These are phyloP conservation scores for Neospermospora avenae DNA, from an alignment of 2,329 filamentous ascomycete species.

Conservation along the genomic window DNA sequence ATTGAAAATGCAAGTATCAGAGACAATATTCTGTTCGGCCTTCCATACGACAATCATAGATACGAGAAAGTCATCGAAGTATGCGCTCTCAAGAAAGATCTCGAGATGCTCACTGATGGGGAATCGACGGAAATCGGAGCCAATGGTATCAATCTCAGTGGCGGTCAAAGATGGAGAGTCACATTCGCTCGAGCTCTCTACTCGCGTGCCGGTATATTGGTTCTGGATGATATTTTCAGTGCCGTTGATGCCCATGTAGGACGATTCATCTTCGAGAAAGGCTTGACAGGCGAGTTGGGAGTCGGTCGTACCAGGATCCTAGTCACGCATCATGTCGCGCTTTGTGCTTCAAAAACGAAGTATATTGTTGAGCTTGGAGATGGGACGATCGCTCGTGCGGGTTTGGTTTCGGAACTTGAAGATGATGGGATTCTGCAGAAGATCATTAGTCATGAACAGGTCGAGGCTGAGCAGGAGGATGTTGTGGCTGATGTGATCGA, in stretches of 20 bases:
- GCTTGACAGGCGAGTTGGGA: conserved; percentile 67
- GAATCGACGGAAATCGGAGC: conserved; percentile 79
- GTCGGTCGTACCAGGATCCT: conserved; percentile 69
- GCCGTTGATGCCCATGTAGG: conserved; percentile 78
- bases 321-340: conserved; percentile 74
- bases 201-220: conserved; percentile 70
- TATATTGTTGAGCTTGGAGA: conserved; percentile 72
- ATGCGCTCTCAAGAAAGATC: conserved; percentile 72
- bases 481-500: conserved; percentile 43
- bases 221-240: conserved; percentile 83
- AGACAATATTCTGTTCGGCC: conserved; percentile 75
- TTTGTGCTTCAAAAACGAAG: conserved; percentile 68
- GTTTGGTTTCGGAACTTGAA: conserved; percentile 61
- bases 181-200: conserved; percentile 78
- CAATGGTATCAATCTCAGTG: conserved; percentile 80
- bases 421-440: conserved; percentile 52
- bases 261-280: conserved; percentile 74
- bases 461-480: conserved; percentile 46
- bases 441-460: conserved; percentile 56
- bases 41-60: conserved; percentile 65
- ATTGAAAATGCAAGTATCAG: conserved; percentile 78
- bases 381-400: conserved; percentile 61
- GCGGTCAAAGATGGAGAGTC: conserved; percentile 80
- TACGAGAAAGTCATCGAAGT: conserved; percentile 69
- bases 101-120: conserved; percentile 72